These are phyloP conservation scores for Plasmodium relictum DNA, from an alignment of 169 alveolate genomes.

Conservation along the genomic window DNA sequence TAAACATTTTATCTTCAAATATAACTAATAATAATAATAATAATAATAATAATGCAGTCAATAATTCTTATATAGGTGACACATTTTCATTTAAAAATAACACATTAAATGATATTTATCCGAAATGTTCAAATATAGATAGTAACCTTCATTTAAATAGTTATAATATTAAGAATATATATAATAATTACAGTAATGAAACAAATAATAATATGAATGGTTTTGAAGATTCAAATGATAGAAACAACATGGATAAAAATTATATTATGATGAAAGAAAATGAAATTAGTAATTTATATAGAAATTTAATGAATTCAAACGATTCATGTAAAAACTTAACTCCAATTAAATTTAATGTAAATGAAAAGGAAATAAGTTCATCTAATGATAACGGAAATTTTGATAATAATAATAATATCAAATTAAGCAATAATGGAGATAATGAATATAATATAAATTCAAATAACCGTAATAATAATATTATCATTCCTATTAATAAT, in stretches of 20 bases:
- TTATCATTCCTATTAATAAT: too few relatives aligned
- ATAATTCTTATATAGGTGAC: conserved; percentile 1
- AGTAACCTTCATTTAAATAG: neutral
- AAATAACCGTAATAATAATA: neutral
- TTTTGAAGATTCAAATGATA: neutral
- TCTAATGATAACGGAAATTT: neutral
- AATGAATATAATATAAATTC: neutral
- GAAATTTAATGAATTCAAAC: neutral
- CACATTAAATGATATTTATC: neutral
- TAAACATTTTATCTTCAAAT: too few relatives aligned
- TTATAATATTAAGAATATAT: neutral
- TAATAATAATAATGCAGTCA: neutral
- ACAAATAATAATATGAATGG: neutral
- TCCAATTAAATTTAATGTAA: neutral
- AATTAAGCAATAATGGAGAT: neutral
- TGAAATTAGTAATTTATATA: neutral
- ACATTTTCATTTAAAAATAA: conserved; percentile 4
- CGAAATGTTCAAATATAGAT: neutral
- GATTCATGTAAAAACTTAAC: neutral
- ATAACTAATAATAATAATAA: neutral
- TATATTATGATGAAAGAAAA: neutral
- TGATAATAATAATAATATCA: neutral
- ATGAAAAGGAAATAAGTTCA: neutral
- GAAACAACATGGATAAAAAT: neutral
- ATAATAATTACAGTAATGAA: neutral